Base-by-base conservation (phyloP, 2,329 filamentous ascomycete genomes). In the Huntiella abstrusa region DNA sequence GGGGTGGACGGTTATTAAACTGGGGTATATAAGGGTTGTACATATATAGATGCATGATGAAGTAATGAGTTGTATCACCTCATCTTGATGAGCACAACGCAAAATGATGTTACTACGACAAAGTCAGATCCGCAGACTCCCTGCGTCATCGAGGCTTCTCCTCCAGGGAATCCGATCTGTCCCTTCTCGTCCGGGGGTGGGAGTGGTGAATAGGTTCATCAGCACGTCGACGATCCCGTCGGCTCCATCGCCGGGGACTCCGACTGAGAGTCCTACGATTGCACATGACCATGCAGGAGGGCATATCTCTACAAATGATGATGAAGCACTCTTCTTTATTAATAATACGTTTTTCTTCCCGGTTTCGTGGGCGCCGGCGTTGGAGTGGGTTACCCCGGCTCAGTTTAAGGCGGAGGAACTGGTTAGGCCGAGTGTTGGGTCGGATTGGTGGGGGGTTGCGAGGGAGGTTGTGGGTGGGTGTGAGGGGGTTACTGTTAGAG, bases 271-370 rank as follows among this genome's bases (percentile, higher is more conserved):
- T 34, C 37, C 47, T 34, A 45, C 48, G 34, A 48, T 61, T 47
- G 61, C 68, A 8, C 74, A 71, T 44, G 73, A 75, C 53, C 70
- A 81, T 54, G 76, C 81, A 52, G 75, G 75, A 7, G 88, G 91
- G 0, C 86, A 95, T 55, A 94, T 96, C 53, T 66, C 71, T n/a
- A 71, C 82, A 8, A 70, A 68, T 2, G 64, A 78, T 1, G 81
- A 87, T 54, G 84, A 96, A 63, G 79, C 80, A 0, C 77, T 96
- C 40, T 61, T 95, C 5, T 98, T 92, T 64, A 79, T 96, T 56
- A 86, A 93, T 58, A 93, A 83, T 87, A 49, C 48, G 4, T 49
- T 45, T 17, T 49, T 49, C 35, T 17, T 49, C 39, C 48, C 48
- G 6, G 48, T 49, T 11, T 32, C 28, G 13, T 46, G 46, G 28